Evolutionary conservation across 768 basidiomycete species (phyloP).

Genomic region (Zangia roseola): DNA sequence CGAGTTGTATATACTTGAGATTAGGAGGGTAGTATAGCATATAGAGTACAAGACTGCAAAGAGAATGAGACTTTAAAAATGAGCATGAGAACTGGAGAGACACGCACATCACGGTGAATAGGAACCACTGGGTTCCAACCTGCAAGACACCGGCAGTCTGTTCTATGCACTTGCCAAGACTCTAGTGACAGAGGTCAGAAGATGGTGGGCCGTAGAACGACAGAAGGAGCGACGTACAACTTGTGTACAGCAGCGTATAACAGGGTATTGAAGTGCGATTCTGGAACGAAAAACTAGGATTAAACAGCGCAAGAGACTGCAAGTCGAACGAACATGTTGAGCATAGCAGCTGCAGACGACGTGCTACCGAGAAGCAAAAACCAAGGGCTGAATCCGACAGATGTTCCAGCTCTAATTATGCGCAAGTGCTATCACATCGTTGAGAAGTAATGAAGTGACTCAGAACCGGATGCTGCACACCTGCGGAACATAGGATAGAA

Average conservation of each 20-base stretch:
- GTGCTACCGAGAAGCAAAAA: slow-evolving; percentile 88
- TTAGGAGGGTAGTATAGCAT: slow-evolving; percentile 88
- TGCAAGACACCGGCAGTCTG: slow-evolving; percentile 81
- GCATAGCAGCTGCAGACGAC: slow-evolving; percentile 75
- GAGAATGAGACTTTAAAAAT: not conserved
- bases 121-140: slow-evolving; percentile 77
- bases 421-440: slow-evolving; percentile 59
- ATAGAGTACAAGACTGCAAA: slow-evolving; percentile 79
- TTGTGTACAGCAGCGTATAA: slow-evolving; percentile 76
- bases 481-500: slow-evolving; percentile 85
- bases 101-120: slow-evolving; percentile 82
- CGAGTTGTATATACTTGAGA: slow-evolving; percentile 63
- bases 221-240: slow-evolving; percentile 50
- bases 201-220: not conserved
- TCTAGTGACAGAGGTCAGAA: slow-evolving; percentile 40
- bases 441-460: not conserved
- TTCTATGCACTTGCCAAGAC: slow-evolving; percentile 70
- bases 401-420: slow-evolving; percentile 75
- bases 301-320: not conserved
- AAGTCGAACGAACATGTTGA: slow-evolving; percentile 65
- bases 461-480: slow-evolving; percentile 33
- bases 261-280: slow-evolving; percentile 79
- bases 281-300: slow-evolving; percentile 38
- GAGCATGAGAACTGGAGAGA: not conserved
- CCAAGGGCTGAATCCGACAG: slow-evolving; percentile 89